Percentiles rank a stretch among this genome's conserved stretches.
Conservation (phyloP, 768 basidiomycete species). For the Kwoniella bestiolae region DNA sequence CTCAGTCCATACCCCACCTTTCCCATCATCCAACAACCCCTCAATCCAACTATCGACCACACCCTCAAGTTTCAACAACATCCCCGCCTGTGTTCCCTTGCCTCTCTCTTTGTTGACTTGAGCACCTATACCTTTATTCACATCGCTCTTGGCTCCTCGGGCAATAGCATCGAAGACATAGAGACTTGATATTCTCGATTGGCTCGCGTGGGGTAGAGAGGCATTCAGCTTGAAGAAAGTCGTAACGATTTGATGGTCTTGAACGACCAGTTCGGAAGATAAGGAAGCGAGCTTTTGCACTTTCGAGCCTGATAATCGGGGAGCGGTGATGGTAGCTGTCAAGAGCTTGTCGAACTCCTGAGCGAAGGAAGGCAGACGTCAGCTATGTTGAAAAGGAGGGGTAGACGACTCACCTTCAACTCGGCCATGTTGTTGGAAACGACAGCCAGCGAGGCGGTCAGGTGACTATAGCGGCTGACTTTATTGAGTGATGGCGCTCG, state of each 20-base stretch:
- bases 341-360: conserved; percentile 81
- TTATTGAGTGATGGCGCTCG: too few species aligned
- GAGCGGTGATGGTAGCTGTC: conserved; percentile 79
- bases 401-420: conserved; percentile 6
- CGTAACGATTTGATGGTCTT: conserved; percentile 76
- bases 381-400: background rate
- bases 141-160: conserved; percentile 74
- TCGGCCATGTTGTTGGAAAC: conserved; percentile 3
- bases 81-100: conserved; percentile 33
- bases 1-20: conserved; percentile 63
- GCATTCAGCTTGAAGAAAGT: conserved; percentile 88
- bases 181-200: conserved; percentile 76
- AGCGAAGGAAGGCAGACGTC: background rate
- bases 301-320: conserved; percentile 84
- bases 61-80: conserved; percentile 86
- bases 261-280: conserved; percentile 76
- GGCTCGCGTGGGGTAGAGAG: conserved; percentile 65
- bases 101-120: conserved; percentile 60
- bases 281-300: conserved; percentile 76
- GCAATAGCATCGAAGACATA: conserved; percentile 93
- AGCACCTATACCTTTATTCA: conserved; percentile 68
- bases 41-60: conserved; percentile 85
- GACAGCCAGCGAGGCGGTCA: too few species aligned
- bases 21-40: conserved; percentile 72
- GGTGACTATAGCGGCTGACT: too few species aligned